phyloP scores from a whole-genome alignment of 805 yeast species.

The Nakazawaea laoshanensis region DNA sequence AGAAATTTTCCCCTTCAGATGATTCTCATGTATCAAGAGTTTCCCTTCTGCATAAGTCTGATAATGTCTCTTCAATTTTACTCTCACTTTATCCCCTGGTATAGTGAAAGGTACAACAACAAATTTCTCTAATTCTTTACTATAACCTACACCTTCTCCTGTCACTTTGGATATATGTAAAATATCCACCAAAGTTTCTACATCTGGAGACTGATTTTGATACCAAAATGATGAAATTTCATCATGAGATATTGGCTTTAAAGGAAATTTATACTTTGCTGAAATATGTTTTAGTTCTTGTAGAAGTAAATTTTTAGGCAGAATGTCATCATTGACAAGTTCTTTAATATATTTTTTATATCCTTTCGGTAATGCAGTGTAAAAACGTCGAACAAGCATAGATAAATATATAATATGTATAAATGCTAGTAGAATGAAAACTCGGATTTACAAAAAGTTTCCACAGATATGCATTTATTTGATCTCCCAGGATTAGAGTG shows the following conservation, averaged over 20 bases:
- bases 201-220: slow-evolving; percentile 1
- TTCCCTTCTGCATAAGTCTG: slow-evolving; percentile 23
- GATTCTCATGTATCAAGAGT: slow-evolving; percentile 15
- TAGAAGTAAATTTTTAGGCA: neutral
- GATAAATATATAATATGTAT: neutral
- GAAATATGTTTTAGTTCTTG: slow-evolving; percentile 3
- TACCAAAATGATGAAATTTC: slow-evolving; percentile 2
- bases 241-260: neutral
- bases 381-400: neutral
- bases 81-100: slow-evolving; percentile 27
- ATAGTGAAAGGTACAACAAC: slow-evolving; percentile 26
- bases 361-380: slow-evolving; percentile 1
- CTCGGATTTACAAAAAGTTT: slow-evolving; percentile 2
- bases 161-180: slow-evolving; percentile 2
- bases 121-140: slow-evolving; percentile 1
- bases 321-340: neutral
- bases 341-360: slow-evolving; percentile 5
- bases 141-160: slow-evolving; percentile 9
- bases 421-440: slow-evolving; percentile 8
- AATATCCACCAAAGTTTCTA: slow-evolving; percentile 1
- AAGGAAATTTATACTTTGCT: neutral
- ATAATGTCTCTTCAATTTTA: slow-evolving; percentile 23
- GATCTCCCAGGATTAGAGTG: slow-evolving; percentile 11
- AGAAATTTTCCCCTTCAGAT: slow-evolving; percentile 17
- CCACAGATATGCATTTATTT: neutral